Percentiles rank a stretch among this genome's conserved stretches.
Evolutionary conservation across 176 grass and related monocot species (phyloP).

Genomic region (Triticum monococcum): DNA sequence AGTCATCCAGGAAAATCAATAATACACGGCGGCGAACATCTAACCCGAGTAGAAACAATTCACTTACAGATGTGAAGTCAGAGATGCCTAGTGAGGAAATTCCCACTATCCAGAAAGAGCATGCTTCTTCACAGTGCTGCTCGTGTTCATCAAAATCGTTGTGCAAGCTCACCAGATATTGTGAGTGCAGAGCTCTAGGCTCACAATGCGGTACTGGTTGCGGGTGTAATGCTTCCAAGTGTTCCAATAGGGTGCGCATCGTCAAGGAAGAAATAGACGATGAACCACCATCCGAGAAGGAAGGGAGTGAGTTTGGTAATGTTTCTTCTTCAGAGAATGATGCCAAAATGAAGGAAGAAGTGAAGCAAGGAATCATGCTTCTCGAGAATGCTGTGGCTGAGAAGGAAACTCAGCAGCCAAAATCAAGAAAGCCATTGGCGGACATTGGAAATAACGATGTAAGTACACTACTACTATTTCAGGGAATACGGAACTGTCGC

Average conservation of each 20-base stretch:
- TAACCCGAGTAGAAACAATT: background rate
- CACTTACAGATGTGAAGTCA: conserved; percentile 20
- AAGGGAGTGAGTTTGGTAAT: conserved; percentile 10
- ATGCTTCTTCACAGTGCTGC: conserved; percentile 44
- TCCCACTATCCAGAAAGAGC: conserved; percentile 8
- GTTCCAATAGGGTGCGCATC: conserved; percentile 53
- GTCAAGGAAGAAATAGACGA: conserved; percentile 34
- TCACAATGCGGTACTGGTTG: conserved; percentile 47
- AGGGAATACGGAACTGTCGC: background rate
- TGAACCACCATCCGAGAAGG: background rate
- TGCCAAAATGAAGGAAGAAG: conserved; percentile 33
- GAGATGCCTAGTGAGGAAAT: conserved; percentile 39
- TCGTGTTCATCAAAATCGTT: conserved; percentile 53
- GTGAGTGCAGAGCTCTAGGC: conserved; percentile 66
- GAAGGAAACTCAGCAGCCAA: conserved; percentile 22
- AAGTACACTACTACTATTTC: background rate
- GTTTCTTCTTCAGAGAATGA: conserved; percentile 48
- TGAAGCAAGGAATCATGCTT: conserved; percentile 51
- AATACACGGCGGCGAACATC: conserved; percentile 28
- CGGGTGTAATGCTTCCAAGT: conserved; percentile 63
- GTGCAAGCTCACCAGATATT: conserved; percentile 78
- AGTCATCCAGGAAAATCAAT: conserved; percentile 44
- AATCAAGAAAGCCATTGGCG: conserved; percentile 58
- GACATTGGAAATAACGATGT: conserved; percentile 68
- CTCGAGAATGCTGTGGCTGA: conserved; percentile 56